phyloP scores from a whole-genome alignment of 805 yeast genomes.

The Cyberlindnera euphorbiae region DNA sequence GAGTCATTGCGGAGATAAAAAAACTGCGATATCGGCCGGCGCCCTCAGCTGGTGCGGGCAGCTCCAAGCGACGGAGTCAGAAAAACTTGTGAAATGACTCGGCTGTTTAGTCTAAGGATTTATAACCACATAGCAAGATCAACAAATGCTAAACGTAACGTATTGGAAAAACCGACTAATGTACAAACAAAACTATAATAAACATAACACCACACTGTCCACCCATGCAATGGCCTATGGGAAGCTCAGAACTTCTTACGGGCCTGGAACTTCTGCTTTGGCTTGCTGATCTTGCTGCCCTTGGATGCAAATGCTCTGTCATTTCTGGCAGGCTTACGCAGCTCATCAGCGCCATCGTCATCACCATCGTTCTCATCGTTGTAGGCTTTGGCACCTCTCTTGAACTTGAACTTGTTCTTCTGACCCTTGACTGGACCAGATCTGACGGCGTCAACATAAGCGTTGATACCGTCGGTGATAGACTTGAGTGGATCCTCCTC shows the following conservation, averaged over 20 bases:
- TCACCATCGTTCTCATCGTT: conserved; percentile 51
- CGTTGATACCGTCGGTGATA: conserved; percentile 66
- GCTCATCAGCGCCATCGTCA: conserved; percentile 32
- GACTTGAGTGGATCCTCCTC: conserved; percentile 44
- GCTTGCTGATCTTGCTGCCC: conserved; percentile 23
- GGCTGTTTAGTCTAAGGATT: too few relatives aligned
- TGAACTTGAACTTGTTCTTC: conserved; percentile 83
- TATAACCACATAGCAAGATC: too few relatives aligned
- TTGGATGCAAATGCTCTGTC: conserved; percentile 10
- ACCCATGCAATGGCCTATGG: too few relatives aligned
- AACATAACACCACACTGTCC: too few relatives aligned
- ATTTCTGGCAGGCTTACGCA: conserved; percentile 16
- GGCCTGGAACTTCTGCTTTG: conserved; percentile 38
- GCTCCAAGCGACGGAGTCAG: too few relatives aligned
- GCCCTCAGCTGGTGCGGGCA: too few relatives aligned
- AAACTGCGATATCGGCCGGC: too few relatives aligned
- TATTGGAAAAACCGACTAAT: too few relatives aligned
- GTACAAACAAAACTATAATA: too few relatives aligned
- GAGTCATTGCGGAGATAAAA: too few relatives aligned
- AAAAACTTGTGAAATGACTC: too few relatives aligned
- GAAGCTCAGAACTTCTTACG: conserved; percentile 58
- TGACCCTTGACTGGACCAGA: conserved; percentile 94
- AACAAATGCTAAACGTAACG: too few relatives aligned
- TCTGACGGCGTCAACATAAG: conserved; percentile 89
- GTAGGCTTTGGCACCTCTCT: conserved; percentile 51